Evolutionary conservation across 129 eudicot genomes (phyloP), one percentile per base, ranked within the genome.

Genomic region (Flaveria sonorensis): DNA sequence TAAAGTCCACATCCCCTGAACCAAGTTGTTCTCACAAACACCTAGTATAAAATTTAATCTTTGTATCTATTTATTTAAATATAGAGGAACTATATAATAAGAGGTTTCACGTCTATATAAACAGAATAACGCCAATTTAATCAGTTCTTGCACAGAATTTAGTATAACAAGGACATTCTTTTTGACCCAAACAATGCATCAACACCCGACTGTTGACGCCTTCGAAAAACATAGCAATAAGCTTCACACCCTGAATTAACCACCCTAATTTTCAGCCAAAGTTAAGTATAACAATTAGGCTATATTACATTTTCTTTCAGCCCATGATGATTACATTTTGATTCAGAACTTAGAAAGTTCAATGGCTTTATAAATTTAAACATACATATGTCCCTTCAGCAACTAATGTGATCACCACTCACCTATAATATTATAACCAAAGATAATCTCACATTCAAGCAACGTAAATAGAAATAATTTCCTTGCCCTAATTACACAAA

Each of bases 141-240:
- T 51, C 74, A n/a, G 30, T 28, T 71, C 28, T 26, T 26, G 57
- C 56, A 32, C 24, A 15, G 14, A 48, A 7, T 52, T n/a, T n/a
- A 52, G 59, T 6, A n/a, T 20, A 32, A 20, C n/a, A 73, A 21
- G 77, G 10, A 43, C 16, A 56, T 55, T 72, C 46, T 43, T 42
- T 74, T 60, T 12, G 43, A 23, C 57, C 57, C 45, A 59, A 4
- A 59, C 43, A 21, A 24, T 59, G 16, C 59, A 42, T 74, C 70
- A 72, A 36, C 55, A 74, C 68, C 53, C 11, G 23, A 73, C 57
- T 59, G 78, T 74, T 40, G 14, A 56, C 6, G 60, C 74, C 74
- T 70, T 15, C 12, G 14, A 28, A 9, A 55, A 36, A 55, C 30
- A 55, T 18, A 32, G 7, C 32, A 40, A 72, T 72, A 42, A 28